Base-by-base conservation (phyloP, 2,329 filamentous ascomycete genomes). In the Epichloe gansuensis region DNA sequence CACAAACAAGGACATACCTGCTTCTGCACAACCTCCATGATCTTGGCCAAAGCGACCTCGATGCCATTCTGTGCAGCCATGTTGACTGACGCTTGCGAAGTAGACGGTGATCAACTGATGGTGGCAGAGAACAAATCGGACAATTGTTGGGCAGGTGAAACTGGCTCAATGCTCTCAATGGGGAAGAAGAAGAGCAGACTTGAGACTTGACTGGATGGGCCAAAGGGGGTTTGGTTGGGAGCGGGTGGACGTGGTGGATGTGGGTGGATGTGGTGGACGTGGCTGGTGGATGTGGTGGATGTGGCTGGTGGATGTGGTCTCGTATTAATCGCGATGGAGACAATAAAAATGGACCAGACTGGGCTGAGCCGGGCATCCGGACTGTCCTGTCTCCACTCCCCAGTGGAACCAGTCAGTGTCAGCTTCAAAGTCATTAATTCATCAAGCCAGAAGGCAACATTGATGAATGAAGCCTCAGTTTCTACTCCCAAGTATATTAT, bases 11-110 rank as follows among this genome's bases (percentile, higher is more conserved):
- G 21, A 48, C 56, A 50, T 54, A 59, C 57, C 56, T 59, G 57
- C 51, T 58, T 58, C 54, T 58, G 56, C 46, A 59, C 57, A 35
- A 57, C 55, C 28, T 56, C 51, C 56, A 59, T 58, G 21, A 59
- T 59, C 46, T 56, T 57, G 52, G 55, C 57, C 55, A 59, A 28
- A 35, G 56, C 54, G 43, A 50, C 50, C 55, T 59, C 57, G 44
- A 59, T 52, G 42, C 57, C 55, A 38, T 46, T 55, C 52, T 52
- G 46, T 7, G 53, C 50, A 50, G 57, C 53, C 57, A 59, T 54
- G 9, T 17, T 41, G 17, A 39, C 25, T n/a, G n/a, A 7, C 9
- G 41, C 15, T 48, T 41, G 34, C n/a, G 17, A 15, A 35, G 35
- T 31, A 5, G 39, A 42, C 3, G 37, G 8, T 9, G 4, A 31